Evolutionary conservation across 2,329 filamentous ascomycete species (phyloP), one percentile per base, ranked within the genome.

Genomic region (Xylariaceae sp.): DNA sequence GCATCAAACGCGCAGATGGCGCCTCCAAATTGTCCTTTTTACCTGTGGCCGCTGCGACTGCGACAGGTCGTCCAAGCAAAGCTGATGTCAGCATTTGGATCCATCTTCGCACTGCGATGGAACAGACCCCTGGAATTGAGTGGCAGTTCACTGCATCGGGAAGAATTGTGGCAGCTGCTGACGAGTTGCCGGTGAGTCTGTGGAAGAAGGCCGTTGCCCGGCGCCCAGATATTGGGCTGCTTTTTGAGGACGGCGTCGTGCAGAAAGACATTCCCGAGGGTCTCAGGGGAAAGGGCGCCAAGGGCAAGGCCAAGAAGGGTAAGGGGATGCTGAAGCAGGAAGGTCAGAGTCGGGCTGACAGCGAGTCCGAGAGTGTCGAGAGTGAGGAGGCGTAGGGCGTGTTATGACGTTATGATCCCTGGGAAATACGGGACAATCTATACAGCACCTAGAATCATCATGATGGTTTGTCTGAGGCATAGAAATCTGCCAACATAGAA

Each of bases 11-110:
- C 17, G 74, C 75, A n/a, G 75, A 75, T 6, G 76, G 76, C 11
- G 73, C 75, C 56, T 56, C 68, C 4, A 67, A 72, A 53, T 64
- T 70, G 5, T 61, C 69, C 9, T 74, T 75, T 57, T 53, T 69
- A 0, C 68, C 73, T 11, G 71, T 74, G 56, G 62, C 64, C 64
- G 69, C 59, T 4, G 70, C 72, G 15, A 70, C 70, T 18, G 65
- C 66, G 34, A 67, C 72, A 34, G 62, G 65, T 44, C 68, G 68
- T 6, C 60, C 70, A 8, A 67, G 69, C 48, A 71, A 72, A 41
- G 74, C 76, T 13, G 76, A 78, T 63, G 73, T 78, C 7, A 73
- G 69, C 55, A 76, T 78, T 57, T 77, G 75, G 71, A 72, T 78
- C 48, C 69, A 74, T 61, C 69, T 78, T 9, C 68, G 64, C 23